Percentiles rank a stretch among this genome's conserved stretches.
phyloP scores from a whole-genome alignment of 1,284 basidiomycete species.

The Ustilago lituana region DNA sequence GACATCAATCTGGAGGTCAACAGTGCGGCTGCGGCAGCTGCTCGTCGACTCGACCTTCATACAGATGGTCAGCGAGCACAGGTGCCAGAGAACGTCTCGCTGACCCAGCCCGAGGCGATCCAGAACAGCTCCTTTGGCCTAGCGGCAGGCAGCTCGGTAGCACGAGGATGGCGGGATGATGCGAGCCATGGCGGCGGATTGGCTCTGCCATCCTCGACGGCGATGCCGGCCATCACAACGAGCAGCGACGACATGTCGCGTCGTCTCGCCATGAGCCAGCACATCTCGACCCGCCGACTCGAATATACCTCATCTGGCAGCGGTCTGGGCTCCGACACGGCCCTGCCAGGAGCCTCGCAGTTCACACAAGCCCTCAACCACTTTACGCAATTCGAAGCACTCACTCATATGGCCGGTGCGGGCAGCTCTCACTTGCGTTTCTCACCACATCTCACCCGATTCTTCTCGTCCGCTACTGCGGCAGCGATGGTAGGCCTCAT shows the following conservation, averaged over 20 bases:
- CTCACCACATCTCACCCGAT: slow-evolving; percentile 64
- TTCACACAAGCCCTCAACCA: slow-evolving; percentile 63
- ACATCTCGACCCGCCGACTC: slow-evolving; percentile 41
- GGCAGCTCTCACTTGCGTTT: slow-evolving; percentile 52
- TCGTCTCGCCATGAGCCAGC: slow-evolving; percentile 54
- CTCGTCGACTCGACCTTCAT: slow-evolving; percentile 54
- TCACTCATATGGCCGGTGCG: slow-evolving; percentile 28
- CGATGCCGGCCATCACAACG: slow-evolving; percentile 42
- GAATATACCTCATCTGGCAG: slow-evolving; percentile 37
- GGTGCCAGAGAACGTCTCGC: slow-evolving; percentile 62
- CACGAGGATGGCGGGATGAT: slow-evolving; percentile 28
- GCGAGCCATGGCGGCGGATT: slow-evolving; percentile 17
- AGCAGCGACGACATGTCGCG: slow-evolving; percentile 42
- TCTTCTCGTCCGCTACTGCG: slow-evolving; percentile 55
- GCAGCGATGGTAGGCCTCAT: slow-evolving; percentile 40
- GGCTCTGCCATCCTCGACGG: slow-evolving; percentile 52
- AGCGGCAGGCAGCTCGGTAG: slow-evolving; percentile 21
- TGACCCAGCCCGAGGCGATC: slow-evolving; percentile 64
- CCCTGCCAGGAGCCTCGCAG: slow-evolving; percentile 45
- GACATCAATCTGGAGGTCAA: slow-evolving; percentile 55
- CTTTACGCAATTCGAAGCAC: slow-evolving; percentile 55
- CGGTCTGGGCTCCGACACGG: slow-evolving; percentile 20
- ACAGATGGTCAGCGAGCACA: slow-evolving; percentile 62
- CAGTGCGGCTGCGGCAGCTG: slow-evolving; percentile 22
- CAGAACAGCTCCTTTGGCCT: slow-evolving; percentile 41